Evolutionary conservation across 2,329 filamentous ascomycete genomes (phyloP).

Genomic region (Periglandula ipomoeae): DNA sequence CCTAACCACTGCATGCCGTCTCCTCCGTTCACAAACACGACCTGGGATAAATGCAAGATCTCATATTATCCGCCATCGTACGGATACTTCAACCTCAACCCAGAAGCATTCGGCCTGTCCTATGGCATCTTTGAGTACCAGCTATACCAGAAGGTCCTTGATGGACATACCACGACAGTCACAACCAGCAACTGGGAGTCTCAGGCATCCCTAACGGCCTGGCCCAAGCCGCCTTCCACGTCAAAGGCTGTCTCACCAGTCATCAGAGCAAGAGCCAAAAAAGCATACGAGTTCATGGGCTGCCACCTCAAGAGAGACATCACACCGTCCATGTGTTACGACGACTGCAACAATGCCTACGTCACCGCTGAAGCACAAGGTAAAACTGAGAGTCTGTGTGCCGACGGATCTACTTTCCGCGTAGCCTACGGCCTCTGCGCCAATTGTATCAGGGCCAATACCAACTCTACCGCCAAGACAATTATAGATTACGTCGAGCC

Average conservation of each 20-base stretch:
- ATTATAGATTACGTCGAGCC: slow-evolving; percentile 25
- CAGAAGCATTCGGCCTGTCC: slow-evolving; percentile 51
- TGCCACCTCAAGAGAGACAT: slow-evolving; percentile 28
- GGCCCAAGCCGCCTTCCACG: slow-evolving; percentile 7
- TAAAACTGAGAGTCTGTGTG: slow-evolving; percentile 39
- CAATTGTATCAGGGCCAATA: slow-evolving; percentile 28
- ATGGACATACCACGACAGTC: slow-evolving; percentile 32
- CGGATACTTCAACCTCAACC: slow-evolving; percentile 57
- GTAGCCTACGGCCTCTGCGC: slow-evolving; percentile 28
- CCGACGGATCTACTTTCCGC: slow-evolving; percentile 30
- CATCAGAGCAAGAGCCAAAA: neutral
- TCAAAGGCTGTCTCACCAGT: neutral
- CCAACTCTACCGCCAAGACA: slow-evolving; percentile 16
- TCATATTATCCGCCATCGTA: slow-evolving; percentile 38
- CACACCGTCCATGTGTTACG: slow-evolving; percentile 41
- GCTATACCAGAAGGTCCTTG: slow-evolving; percentile 24
- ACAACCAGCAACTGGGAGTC: slow-evolving; percentile 48
- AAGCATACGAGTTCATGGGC: slow-evolving; percentile 10
- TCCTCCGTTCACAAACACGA: slow-evolving; percentile 24
- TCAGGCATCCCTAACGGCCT: slow-evolving; percentile 36
- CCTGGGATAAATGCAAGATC: slow-evolving; percentile 37
- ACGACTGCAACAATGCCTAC: slow-evolving; percentile 40
- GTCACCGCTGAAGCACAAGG: slow-evolving; percentile 42
- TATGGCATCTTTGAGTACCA: slow-evolving; percentile 51
- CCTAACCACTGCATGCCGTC: slow-evolving; percentile 34